phyloP scores from a whole-genome alignment of 1,139 yeast species.

The Yamadazyma siamensis region DNA sequence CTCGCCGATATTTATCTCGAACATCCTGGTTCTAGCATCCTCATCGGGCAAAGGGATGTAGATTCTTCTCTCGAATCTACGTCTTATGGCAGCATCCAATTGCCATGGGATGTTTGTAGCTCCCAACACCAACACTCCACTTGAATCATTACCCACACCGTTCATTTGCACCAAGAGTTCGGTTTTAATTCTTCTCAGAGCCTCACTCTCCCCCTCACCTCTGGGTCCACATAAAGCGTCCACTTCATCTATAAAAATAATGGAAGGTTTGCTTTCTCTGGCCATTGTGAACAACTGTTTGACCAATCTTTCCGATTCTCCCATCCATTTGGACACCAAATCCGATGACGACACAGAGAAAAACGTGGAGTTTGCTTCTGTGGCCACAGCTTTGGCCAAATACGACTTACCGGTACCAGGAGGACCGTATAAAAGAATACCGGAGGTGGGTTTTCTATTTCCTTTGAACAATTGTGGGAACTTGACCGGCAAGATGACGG shows the following conservation, averaged over 20 bases:
- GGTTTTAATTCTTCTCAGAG: constrained; percentile 92
- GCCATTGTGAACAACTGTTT: constrained; percentile 96
- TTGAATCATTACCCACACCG: constrained; percentile 94
- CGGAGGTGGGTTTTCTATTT: constrained; percentile 88
- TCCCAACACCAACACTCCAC: constrained; percentile 91
- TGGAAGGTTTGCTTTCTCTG: constrained; percentile 89
- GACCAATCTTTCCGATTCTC: constrained; percentile 93
- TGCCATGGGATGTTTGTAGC: constrained; percentile 99
- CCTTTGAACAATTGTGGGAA: constrained; percentile 95
- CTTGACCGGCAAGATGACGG: constrained; percentile 83
- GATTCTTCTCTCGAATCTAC: constrained; percentile 94
- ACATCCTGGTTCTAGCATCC: constrained; percentile 90
- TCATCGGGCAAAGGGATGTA: constrained; percentile 93
- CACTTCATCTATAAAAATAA: constrained; percentile 95
- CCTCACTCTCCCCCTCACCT: constrained; percentile 98
- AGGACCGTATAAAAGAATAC: constrained; percentile 92
- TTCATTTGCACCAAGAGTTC: constrained; percentile 97
- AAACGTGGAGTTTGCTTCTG: constrained; percentile 95
- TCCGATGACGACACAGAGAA: constrained; percentile 94
- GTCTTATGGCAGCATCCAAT: constrained; percentile 93
- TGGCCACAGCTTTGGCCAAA: constrained; percentile 96
- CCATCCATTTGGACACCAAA: constrained; percentile 98
- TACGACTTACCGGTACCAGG: constrained; percentile 99
- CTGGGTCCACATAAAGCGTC: constrained; percentile 98
- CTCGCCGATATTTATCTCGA: constrained; percentile 86